Percentiles rank a stretch among this genome's conserved stretches.
Conservation (phyloP, 2,329 filamentous ascomycete genomes). For the Pestalotiopsis sp. region DNA sequence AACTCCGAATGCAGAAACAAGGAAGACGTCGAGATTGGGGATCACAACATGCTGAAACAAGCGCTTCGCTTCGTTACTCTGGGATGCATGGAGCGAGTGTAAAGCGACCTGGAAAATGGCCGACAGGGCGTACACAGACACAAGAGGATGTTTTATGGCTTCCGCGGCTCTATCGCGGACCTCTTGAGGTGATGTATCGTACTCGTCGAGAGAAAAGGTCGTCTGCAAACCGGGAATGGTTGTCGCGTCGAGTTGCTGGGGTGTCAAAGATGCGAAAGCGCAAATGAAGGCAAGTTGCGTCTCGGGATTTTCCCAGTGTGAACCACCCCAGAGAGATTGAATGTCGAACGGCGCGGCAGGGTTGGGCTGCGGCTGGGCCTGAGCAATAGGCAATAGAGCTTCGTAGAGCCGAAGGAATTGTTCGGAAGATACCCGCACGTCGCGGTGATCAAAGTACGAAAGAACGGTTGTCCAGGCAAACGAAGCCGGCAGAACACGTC, state of each 20-base stretch:
- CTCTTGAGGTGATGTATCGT: conserved; percentile 48
- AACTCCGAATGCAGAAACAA: conserved; percentile 76
- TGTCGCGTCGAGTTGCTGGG: conserved; percentile 78
- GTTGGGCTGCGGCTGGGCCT: conserved; percentile 45
- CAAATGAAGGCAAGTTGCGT: conserved; percentile 93
- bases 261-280: conserved; percentile 76
- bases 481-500: conserved; percentile 61
- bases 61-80: conserved; percentile 64
- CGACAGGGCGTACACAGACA: conserved; percentile 82
- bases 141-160: conserved; percentile 82
- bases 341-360: conserved; percentile 70
- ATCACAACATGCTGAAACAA: conserved; percentile 69
- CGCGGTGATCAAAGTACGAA: conserved; percentile 77
- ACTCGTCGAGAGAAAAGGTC: conserved; percentile 69
- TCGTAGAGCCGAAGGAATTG: conserved; percentile 85
- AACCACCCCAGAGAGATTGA: conserved; percentile 84
- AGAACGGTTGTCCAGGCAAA: conserved; percentile 75
- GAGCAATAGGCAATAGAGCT: conserved; percentile 72
- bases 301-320: conserved; percentile 78
- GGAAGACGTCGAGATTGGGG: conserved; percentile 76
- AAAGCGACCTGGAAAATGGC: conserved; percentile 68
- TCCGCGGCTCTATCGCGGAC: conserved; percentile 55
- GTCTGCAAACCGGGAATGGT: conserved; percentile 80
- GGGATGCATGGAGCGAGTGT: conserved; percentile 61
- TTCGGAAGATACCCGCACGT: conserved; percentile 71